Percentiles rank a stretch among this genome's conserved stretches.
Conservation (phyloP, 352 stramenopile genomes). For the Globisporangium orthogonon region DNA sequence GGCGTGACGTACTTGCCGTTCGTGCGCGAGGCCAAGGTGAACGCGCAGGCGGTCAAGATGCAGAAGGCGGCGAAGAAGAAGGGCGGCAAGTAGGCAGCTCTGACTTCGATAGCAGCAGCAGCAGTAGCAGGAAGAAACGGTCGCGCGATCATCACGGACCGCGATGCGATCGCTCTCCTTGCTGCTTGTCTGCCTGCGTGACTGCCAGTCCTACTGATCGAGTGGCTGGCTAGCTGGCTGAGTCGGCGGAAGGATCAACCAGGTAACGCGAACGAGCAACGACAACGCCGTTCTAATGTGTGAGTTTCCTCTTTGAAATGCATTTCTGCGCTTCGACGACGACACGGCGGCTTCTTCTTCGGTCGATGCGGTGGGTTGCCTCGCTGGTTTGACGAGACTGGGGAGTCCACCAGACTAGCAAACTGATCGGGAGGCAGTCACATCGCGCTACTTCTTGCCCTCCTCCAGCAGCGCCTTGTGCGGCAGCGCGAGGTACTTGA, state of each 20-base stretch:
- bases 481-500: conserved; percentile 76
- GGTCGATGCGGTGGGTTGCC: neutral
- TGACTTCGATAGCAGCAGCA: neutral
- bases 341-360: neutral
- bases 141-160: neutral
- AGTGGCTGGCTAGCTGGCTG: neutral
- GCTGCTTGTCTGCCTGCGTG: neutral
- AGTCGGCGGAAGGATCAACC: neutral
- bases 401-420: no score
- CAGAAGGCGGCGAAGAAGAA: conserved; percentile 95
- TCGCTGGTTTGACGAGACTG: neutral
- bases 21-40: conserved; percentile 91
- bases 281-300: neutral
- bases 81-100: conserved; percentile 33
- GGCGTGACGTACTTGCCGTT: conserved; percentile 98
- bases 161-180: neutral
- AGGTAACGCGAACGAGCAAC: neutral
- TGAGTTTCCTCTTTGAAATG: neutral
- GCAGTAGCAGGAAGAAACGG: neutral
- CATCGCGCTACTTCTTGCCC: conserved; percentile 5
- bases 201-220: neutral
- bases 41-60: conserved; percentile 91
- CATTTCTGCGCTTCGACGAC: neutral
- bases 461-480: conserved; percentile 47
- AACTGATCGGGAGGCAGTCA: no score